phyloP scores from a whole-genome alignment of 148 eudicot genomes.

The Fagopyrum tataricum region DNA sequence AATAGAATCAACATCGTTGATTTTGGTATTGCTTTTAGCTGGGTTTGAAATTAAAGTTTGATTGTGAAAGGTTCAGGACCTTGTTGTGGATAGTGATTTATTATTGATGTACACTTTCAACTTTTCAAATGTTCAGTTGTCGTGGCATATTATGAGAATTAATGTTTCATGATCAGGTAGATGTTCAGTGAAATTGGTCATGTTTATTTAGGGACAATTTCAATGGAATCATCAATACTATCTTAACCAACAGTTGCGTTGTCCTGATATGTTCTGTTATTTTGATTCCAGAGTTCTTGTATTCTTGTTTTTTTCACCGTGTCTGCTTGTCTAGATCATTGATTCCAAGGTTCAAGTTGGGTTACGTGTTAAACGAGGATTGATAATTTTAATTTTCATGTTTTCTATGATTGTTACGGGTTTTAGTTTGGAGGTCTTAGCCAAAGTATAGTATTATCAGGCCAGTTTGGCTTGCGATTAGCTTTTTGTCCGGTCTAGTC shows the following conservation, averaged over 20 bases:
- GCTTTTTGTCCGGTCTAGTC: neutral
- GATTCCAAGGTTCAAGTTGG: neutral
- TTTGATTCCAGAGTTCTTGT: neutral
- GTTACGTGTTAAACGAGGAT: too few species aligned
- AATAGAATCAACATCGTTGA: too few species aligned
- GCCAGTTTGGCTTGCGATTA: neutral
- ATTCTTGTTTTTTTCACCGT: neutral
- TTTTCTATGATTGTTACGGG: neutral
- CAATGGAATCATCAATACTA: too few species aligned
- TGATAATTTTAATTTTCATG: too few species aligned
- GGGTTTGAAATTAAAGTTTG: too few species aligned
- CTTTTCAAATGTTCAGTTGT: neutral
- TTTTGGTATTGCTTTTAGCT: too few species aligned
- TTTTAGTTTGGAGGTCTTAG: neutral
- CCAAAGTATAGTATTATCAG: neutral
- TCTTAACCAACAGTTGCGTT: too few species aligned
- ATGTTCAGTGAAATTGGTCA: neutral
- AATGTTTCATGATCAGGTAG: too few species aligned
- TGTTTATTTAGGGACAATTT: too few species aligned
- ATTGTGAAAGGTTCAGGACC: too few species aligned
- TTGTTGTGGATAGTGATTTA: neutral
- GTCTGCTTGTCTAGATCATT: neutral
- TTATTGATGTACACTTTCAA: neutral
- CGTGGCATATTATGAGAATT: too few species aligned
- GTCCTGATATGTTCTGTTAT: neutral